Percentiles rank a stretch among this genome's conserved stretches.
Conservation (phyloP, 345 rosid species). For the Salix udensis region DNA sequence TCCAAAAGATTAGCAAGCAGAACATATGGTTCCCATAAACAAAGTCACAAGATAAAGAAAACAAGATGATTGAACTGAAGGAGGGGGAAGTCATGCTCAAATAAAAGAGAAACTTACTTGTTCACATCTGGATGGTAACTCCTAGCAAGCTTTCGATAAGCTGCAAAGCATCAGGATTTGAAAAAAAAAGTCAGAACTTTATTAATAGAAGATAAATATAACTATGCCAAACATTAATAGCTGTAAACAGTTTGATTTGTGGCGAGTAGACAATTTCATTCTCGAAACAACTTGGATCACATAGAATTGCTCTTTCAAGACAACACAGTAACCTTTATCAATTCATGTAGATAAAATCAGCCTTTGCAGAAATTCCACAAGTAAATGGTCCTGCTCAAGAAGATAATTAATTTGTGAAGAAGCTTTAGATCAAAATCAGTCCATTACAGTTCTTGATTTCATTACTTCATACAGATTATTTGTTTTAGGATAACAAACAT, state of each 20-base stretch:
- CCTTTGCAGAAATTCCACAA: neutral
- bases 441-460: neutral
- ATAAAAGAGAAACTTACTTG: slow-evolving; percentile 53
- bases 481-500: neutral
- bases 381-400: neutral
- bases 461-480: neutral
- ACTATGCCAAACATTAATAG: neutral
- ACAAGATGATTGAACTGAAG: neutral
- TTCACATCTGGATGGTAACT: slow-evolving; percentile 95
- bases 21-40: neutral
- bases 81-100: slow-evolving; percentile 6
- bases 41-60: neutral
- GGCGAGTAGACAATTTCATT: neutral
- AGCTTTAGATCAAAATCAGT: neutral
- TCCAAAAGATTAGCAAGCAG: neutral
- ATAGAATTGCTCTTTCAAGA: neutral
- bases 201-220: neutral
- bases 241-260: neutral
- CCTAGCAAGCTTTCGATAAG: slow-evolving; percentile 96
- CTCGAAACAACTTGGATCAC: neutral
- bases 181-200: neutral
- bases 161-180: slow-evolving; percentile 39
- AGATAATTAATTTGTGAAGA: neutral
- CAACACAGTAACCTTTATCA: neutral
- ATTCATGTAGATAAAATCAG: neutral